Conservation (phyloP, 768 basidiomycete species). For the Paxillus ammoniavirescens region DNA sequence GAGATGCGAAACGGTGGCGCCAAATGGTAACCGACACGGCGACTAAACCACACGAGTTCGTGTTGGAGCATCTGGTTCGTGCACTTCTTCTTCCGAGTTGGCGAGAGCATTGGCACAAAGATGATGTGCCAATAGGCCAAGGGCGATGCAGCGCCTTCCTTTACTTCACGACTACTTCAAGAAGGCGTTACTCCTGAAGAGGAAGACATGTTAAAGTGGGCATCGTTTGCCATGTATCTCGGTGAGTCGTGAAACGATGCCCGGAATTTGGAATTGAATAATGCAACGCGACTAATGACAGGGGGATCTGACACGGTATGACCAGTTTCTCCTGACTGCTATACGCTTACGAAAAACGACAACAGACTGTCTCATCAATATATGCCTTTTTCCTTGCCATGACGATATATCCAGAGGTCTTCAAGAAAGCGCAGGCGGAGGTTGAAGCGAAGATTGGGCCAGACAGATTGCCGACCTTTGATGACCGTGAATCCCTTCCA, state of each 20-base stretch:
- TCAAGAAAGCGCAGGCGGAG: slow-evolving; percentile 11
- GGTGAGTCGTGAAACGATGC: slow-evolving; percentile 5
- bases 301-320: slow-evolving; percentile 23
- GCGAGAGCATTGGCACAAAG: not conserved
- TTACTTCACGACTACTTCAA: slow-evolving; percentile 12
- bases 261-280: not conserved
- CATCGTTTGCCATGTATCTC: slow-evolving; percentile 13
- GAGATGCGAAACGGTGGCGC: slow-evolving; percentile 4
- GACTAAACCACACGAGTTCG: slow-evolving; percentile 2
- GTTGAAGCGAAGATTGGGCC: slow-evolving; percentile 9
- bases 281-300: slow-evolving; percentile 4
- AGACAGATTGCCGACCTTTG: slow-evolving; percentile 10
- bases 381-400: slow-evolving; percentile 20
- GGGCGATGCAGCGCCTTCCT: slow-evolving; percentile 10
- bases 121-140: slow-evolving; percentile 1
- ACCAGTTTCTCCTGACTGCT: slow-evolving; percentile 18
- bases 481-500: slow-evolving; percentile 11
- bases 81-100: not conserved
- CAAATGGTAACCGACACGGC: slow-evolving; percentile 3
- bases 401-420: slow-evolving; percentile 7
- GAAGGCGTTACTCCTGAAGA: slow-evolving; percentile 11
- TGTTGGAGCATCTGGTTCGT: slow-evolving; percentile 16
- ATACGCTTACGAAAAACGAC: not conserved
- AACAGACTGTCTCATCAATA: slow-evolving; percentile 9
- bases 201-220: slow-evolving; percentile 12